Evolutionary conservation across 2,329 filamentous ascomycete species (phyloP).

Genomic region (Pestalotiopsis sp.): DNA sequence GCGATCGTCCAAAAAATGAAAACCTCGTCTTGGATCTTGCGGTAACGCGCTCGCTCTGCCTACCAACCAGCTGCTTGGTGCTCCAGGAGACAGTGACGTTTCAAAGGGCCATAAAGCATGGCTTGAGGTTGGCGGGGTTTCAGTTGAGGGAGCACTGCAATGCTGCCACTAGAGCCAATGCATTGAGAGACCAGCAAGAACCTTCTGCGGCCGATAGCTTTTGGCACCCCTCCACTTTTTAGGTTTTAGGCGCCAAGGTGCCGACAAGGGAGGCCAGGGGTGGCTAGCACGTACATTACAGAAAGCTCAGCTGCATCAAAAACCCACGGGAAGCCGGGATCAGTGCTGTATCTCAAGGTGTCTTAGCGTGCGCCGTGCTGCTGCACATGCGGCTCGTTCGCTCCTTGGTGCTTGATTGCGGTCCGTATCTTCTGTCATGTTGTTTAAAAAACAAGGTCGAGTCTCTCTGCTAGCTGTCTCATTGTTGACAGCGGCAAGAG

Average conservation of each 20-base stretch:
- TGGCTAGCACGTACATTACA: background rate
- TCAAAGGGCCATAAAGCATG: conserved; percentile 4
- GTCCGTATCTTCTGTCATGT: background rate
- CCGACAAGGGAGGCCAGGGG: background rate
- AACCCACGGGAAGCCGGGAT: background rate
- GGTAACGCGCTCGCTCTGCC: background rate
- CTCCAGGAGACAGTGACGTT: conserved; percentile 5
- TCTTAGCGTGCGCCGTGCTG: background rate
- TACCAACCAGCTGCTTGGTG: background rate
- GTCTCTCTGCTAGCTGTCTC: no score
- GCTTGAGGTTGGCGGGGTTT: conserved; percentile 10
- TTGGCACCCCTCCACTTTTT: conserved; percentile 4
- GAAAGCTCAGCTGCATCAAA: background rate
- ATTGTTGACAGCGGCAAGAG: no score
- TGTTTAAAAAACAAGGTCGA: no score
- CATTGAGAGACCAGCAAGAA: background rate
- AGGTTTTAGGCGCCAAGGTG: background rate
- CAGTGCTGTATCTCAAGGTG: background rate
- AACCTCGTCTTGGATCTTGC: background rate
- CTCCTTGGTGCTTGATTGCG: background rate
- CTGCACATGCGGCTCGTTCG: background rate
- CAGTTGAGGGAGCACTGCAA: conserved; percentile 7
- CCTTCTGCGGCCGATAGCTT: background rate
- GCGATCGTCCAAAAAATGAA: background rate
- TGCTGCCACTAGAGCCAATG: background rate